These are phyloP conservation scores for Vicia sativa DNA, from an alignment of 306 rosid genomes.

Conservation along the genomic window DNA sequence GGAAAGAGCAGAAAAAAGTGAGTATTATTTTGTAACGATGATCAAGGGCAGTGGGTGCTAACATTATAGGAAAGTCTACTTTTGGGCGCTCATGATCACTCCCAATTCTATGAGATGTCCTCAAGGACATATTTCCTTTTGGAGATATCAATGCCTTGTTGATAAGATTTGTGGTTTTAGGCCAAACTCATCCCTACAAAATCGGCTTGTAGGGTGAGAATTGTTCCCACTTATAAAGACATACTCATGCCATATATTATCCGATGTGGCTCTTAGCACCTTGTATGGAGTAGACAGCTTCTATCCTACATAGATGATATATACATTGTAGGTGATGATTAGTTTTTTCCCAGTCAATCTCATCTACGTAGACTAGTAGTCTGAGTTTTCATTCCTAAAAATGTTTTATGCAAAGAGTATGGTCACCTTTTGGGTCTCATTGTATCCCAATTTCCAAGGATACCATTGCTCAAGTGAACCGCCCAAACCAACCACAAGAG, in stretches of 20 bases:
- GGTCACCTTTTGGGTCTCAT: not conserved
- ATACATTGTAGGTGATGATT: too few relatives aligned
- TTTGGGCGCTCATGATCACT: not conserved
- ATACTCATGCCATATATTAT: too few relatives aligned
- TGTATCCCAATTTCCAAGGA: not conserved
- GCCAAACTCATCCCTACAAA: too few relatives aligned
- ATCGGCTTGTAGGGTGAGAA: too few relatives aligned
- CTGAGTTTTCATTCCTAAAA: not conserved
- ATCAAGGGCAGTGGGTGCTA: not conserved
- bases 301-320: too few relatives aligned
- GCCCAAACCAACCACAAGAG: not conserved
- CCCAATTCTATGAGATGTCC: not conserved
- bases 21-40: conserved; percentile 15
- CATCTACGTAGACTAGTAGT: not conserved
- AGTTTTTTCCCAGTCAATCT: too few relatives aligned
- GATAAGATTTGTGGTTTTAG: too few relatives aligned
- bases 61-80: not conserved
- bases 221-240: too few relatives aligned
- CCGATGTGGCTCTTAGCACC: too few relatives aligned
- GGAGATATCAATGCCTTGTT: not conserved
- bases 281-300: too few relatives aligned
- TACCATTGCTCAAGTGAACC: not conserved
- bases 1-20: not conserved
- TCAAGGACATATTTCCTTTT: not conserved
- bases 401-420: not conserved